These are phyloP conservation scores for Penstemon davidsonii DNA, from an alignment of 257 asterid species.

Conservation along the genomic window DNA sequence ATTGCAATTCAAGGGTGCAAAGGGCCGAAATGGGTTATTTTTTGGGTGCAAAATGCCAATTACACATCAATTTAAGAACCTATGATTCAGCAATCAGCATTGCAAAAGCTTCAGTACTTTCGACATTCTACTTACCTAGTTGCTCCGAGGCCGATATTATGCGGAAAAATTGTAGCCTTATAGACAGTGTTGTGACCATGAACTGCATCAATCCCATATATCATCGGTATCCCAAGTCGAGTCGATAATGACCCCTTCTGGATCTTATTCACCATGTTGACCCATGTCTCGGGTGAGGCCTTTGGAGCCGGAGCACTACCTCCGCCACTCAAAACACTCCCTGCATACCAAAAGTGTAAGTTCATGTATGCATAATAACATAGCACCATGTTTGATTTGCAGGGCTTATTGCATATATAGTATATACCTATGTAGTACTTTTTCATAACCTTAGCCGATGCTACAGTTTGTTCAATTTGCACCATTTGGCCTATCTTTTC, in stretches of 20 bases:
- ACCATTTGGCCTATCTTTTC: conserved; percentile 84
- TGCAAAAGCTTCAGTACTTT: not conserved
- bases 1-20: too few relatives aligned
- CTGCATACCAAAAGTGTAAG: conserved; percentile 29
- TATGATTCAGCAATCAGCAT: not conserved
- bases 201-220: conserved; percentile 78
- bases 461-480: conserved; percentile 62
- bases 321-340: conserved; percentile 76
- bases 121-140: conserved; percentile 40
- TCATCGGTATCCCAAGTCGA: conserved; percentile 71
- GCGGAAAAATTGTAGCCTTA: conserved; percentile 61
- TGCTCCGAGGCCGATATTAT: conserved; percentile 59
- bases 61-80: not conserved
- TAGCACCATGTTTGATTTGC: too few relatives aligned
- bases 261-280: conserved; percentile 60
- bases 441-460: conserved; percentile 49
- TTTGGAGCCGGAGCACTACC: conserved; percentile 69
- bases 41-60: too few relatives aligned
- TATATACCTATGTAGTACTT: conserved; percentile 50
- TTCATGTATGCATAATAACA: too few relatives aligned
- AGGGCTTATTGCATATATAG: too few relatives aligned
- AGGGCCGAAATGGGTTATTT: too few relatives aligned
- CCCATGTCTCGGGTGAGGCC: conserved; percentile 63
- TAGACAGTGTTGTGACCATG: conserved; percentile 64
- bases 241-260: conserved; percentile 67